Evolutionary conservation across 306 rosid genomes (phyloP).

Genomic region (Argentina anserina): DNA sequence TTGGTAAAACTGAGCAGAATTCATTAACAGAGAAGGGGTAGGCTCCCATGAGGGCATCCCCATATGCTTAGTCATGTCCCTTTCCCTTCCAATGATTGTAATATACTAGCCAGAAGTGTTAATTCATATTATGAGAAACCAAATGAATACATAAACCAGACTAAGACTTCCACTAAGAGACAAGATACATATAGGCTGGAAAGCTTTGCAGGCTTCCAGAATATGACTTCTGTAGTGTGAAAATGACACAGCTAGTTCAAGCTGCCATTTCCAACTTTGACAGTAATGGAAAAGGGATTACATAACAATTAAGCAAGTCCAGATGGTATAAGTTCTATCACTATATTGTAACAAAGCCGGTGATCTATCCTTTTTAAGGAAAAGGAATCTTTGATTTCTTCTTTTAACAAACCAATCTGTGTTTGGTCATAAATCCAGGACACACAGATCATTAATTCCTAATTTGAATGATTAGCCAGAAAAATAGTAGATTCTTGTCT

Average conservation of each 20-base stretch:
- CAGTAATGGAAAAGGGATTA: slow-evolving; percentile 4
- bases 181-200: slow-evolving; percentile 23
- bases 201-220: slow-evolving; percentile 18
- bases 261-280: slow-evolving; percentile 18
- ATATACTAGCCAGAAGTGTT: background rate
- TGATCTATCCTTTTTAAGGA: background rate
- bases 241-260: slow-evolving; percentile 9
- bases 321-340: slow-evolving; percentile 9
- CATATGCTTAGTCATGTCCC: slow-evolving; percentile 9
- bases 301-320: background rate
- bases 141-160: background rate
- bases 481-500: slow-evolving; percentile 3
- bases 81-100: slow-evolving; percentile 3
- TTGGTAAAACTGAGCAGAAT: slow-evolving; percentile 18
- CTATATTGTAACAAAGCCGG: background rate
- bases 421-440: slow-evolving; percentile 16
- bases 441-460: slow-evolving; percentile 16
- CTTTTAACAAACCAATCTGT: slow-evolving; percentile 10
- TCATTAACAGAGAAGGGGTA: slow-evolving; percentile 13
- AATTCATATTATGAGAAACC: slow-evolving; percentile 7
- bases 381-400: slow-evolving; percentile 11
- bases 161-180: slow-evolving; percentile 6
- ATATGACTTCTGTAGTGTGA: background rate
- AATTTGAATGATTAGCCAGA: slow-evolving; percentile 13
- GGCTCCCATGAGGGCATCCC: slow-evolving; percentile 14